phyloP scores from a whole-genome alignment of 257 asterid genomes.

The Lantana camara region DNA sequence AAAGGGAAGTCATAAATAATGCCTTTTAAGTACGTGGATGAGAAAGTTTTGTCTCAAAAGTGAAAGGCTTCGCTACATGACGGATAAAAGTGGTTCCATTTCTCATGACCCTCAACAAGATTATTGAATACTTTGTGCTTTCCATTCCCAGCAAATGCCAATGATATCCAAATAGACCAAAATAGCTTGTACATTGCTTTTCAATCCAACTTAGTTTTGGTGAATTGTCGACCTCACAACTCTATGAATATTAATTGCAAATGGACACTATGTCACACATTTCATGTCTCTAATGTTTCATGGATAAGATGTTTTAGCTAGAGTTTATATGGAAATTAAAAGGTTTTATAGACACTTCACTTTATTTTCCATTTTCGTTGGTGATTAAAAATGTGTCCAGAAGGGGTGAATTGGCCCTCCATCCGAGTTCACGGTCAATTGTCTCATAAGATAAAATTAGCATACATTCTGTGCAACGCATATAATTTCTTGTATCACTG shows the following conservation, averaged over 20 bases:
- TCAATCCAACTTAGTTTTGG: conserved; percentile 1
- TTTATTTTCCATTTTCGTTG: too few relatives aligned
- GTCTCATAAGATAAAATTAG: too few relatives aligned
- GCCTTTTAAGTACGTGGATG: neutral
- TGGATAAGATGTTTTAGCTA: neutral
- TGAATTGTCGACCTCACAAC: neutral
- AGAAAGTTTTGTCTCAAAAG: neutral
- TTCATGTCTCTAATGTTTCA: neutral
- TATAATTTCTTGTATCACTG: too few relatives aligned
- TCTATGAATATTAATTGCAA: neutral
- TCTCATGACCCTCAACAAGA: conserved; percentile 7
- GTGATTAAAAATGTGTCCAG: too few relatives aligned
- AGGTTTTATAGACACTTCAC: too few relatives aligned
- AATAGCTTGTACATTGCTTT: neutral
- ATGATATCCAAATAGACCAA: conserved; percentile 6
- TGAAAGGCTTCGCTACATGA: too few relatives aligned
- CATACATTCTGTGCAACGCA: too few relatives aligned
- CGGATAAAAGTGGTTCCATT: neutral
- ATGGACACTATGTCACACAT: neutral
- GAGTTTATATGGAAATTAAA: neutral
- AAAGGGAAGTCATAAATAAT: too few relatives aligned
- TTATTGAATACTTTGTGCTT: conserved; percentile 5
- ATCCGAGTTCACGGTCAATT: too few relatives aligned
- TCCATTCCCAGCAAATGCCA: neutral
- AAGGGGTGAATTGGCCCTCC: too few relatives aligned